Evolutionary conservation across 257 asterid genomes (phyloP), one percentile per base, ranked within the genome.

Genomic region (Phtheirospermum japonicum): DNA sequence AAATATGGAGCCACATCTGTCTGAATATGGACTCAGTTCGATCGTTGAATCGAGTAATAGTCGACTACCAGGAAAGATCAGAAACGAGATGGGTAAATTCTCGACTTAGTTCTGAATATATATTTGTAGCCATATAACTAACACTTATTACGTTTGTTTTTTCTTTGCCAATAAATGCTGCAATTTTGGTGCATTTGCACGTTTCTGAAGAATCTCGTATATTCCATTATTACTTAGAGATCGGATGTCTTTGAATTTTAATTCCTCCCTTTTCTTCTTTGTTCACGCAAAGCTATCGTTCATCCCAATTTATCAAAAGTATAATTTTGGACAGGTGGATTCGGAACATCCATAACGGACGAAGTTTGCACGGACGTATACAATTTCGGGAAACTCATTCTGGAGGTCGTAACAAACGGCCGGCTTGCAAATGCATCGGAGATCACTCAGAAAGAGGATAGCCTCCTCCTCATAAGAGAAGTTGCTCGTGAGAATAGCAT

Each of bases 1-100:
- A 72, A 80, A 78, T 51, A 83, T 83, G 91, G 99, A 87, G 63
- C 94, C 99, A 33, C 95, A 61, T 75, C 75, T 93, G 83, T 77
- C 84, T 7, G 95, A 82, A 57, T 89, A 75, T 48, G 96, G 96
- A 16, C 85, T 93, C 61, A 63, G 32, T 52, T 76, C 77, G 42
- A 64, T 89, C 49, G 14, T 77, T 69, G 86, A 71, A 17, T 68
- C 69, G 19, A 61, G 65, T 34, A 66, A 58, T 19, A 50, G 67
- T 67, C 66, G 71, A 9, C 50, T 61, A 3, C 69, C 43, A 40
- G 61, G 71, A 67, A 69, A 74, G 70, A 45, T 50, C 32, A 45
- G 69, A 17, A 57, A 79, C 48, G 89, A 77, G 61, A 71, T 85
- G 79, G 96, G 97, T 88, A 83, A 10, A 39, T 63, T 68, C 23